These are phyloP conservation scores for Pichia sp. DNA, from an alignment of 1,139 yeast genomes.

Conservation along the genomic window DNA sequence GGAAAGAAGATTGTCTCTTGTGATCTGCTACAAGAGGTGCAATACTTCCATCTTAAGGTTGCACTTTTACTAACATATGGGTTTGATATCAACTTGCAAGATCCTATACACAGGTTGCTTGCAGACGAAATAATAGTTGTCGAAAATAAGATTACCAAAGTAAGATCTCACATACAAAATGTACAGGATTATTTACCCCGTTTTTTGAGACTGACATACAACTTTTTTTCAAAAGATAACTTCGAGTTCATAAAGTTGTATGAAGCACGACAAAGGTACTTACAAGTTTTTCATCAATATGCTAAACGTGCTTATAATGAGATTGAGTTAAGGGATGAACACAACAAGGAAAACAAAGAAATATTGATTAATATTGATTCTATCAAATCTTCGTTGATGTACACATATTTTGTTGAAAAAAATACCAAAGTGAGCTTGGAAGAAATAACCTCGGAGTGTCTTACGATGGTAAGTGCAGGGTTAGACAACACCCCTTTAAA, in stretches of 20 bases:
- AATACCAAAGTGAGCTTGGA: slow-evolving; percentile 17
- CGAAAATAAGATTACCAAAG: slow-evolving; percentile 57
- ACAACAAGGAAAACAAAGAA: not conserved
- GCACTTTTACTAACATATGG: slow-evolving; percentile 60
- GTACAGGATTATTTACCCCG: slow-evolving; percentile 54
- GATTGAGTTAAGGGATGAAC: not conserved
- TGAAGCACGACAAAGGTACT: slow-evolving; percentile 46
- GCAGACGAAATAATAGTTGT: slow-evolving; percentile 52
- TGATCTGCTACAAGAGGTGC: slow-evolving; percentile 25
- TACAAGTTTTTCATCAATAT: slow-evolving; percentile 33
- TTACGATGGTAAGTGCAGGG: slow-evolving; percentile 77
- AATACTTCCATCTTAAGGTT: slow-evolving; percentile 49
- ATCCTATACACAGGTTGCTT: slow-evolving; percentile 32
- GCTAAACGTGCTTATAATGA: slow-evolving; percentile 22
- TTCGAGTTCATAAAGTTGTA: slow-evolving; percentile 34
- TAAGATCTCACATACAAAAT: slow-evolving; percentile 59
- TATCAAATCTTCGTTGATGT: slow-evolving; percentile 24
- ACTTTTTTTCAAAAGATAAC: slow-evolving; percentile 26
- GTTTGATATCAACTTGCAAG: slow-evolving; percentile 23
- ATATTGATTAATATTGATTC: slow-evolving; percentile 1
- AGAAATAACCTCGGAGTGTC: slow-evolving; percentile 56
- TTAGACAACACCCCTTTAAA: slow-evolving; percentile 66
- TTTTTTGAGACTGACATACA: slow-evolving; percentile 30
- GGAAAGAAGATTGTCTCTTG: not conserved
- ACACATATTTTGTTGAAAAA: slow-evolving; percentile 18